Conservation (phyloP, 2,329 filamentous ascomycete genomes). For the Neophaeococcomyces mojaviensis region DNA sequence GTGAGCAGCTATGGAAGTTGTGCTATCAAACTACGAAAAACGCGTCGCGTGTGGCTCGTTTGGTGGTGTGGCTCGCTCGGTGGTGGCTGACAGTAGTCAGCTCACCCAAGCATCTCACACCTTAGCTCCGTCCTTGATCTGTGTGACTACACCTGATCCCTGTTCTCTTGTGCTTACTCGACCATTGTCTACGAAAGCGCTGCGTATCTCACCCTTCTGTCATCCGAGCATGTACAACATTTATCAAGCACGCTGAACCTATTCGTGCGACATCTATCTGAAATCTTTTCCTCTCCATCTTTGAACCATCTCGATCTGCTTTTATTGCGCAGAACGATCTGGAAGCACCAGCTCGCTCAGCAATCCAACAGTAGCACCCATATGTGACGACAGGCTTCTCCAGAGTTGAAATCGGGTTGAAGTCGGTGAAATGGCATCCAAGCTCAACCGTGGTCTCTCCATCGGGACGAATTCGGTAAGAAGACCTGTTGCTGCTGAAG, state of each 20-base stretch:
- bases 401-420: neutral
- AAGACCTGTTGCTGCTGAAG: neutral
- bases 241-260: neutral
- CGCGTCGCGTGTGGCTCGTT: too few relatives aligned
- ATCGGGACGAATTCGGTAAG: constrained; percentile 1
- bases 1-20: too few relatives aligned
- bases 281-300: constrained; percentile 1
- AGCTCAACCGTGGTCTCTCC: neutral
- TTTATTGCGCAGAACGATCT: too few relatives aligned
- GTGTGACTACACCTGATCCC: neutral
- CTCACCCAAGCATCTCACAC: neutral
- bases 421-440: neutral
- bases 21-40: too few relatives aligned
- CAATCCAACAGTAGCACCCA: too few relatives aligned
- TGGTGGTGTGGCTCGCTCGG: too few relatives aligned
- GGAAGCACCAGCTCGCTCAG: too few relatives aligned
- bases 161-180: neutral
- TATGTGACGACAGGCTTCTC: neutral
- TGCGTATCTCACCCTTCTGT: neutral
- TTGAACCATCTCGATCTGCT: neutral
- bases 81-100: too few relatives aligned
- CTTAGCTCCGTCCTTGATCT: neutral
- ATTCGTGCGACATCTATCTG: neutral
- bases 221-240: neutral
- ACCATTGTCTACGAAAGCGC: neutral